Base-by-base conservation (phyloP, 345 rosid genomes). In the Lepidium aucheri region DNA sequence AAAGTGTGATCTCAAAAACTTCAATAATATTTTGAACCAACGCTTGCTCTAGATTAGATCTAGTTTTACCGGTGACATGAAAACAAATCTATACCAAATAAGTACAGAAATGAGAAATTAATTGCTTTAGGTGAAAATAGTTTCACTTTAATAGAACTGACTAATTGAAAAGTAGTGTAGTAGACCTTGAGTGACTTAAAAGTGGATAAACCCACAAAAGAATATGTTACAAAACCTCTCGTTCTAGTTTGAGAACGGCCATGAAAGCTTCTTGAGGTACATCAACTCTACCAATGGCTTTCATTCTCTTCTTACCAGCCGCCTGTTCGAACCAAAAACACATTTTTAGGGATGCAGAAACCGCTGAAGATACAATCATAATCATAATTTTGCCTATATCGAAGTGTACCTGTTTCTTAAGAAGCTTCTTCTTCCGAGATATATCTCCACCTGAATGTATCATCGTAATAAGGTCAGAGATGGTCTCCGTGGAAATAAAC, bases 251-350 rank as follows among this genome's bases (percentile, higher is more conserved):
- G 68, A 94, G 79, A 32, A 94, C 91, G 26, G 97, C 99, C 99
- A 94, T 94, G 81, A 94, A 94, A 42, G 99, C 99, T 82, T 94
- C 99, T 73, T 94, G 99, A 61, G 99, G 99, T 44, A 94, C 97
- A 72, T 94, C 96, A 9, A 94, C 97, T 82, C 83, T 94, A 32
- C 99, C 99, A 62, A 94, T 85, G 24, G 97, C 80, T 80, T 94
- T 94, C 99, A 94, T 94, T 82, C 99, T 79, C 75, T 88, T 94
- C 91, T 94, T 94, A 64, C 99, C 99, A 74, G 70, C 99, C 60
- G 99, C 97, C 96, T 93, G 80, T 60, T 3, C 15, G 0, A 8
- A 30, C n/a, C 17, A 44, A 67, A 12, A 11, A 28, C 8, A 12
- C 24, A 13, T 38, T 8, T 36, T 36, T 11, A 9, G 26, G 10